Conservation (phyloP, 768 basidiomycete genomes). For the Lentinula detonsa region DNA sequence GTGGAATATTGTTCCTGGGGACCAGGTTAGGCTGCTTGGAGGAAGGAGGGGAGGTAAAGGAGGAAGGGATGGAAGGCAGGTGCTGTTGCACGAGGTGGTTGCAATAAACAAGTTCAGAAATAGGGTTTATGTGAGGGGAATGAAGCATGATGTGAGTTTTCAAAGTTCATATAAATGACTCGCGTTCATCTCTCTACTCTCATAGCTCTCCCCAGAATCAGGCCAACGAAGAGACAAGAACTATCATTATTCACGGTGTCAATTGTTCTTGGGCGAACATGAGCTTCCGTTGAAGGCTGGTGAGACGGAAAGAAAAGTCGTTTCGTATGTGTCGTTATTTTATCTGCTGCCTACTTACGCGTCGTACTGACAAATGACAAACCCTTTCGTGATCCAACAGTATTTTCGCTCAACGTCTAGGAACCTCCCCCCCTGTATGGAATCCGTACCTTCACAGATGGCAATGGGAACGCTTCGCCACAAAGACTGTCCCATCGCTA, state of each 20-base stretch:
- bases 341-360: neutral
- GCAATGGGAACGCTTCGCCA: conserved; percentile 70
- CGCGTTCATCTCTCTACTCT: conserved; percentile 16
- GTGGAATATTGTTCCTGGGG: conserved; percentile 87
- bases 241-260: conserved; percentile 76
- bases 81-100: conserved; percentile 56
- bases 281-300: conserved; percentile 41
- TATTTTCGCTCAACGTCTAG: conserved; percentile 72
- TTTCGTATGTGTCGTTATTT: conserved; percentile 37
- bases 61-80: conserved; percentile 40
- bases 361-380: neutral
- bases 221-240: conserved; percentile 31
- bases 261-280: conserved; percentile 67
- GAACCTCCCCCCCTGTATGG: conserved; percentile 57
- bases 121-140: conserved; percentile 47
- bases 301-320: conserved; percentile 25
- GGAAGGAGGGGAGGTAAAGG: neutral
- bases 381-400: conserved; percentile 28
- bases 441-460: conserved; percentile 47
- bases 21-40: conserved; percentile 66
- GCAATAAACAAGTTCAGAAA: conserved; percentile 73
- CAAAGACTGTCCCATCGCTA: conserved; percentile 53
- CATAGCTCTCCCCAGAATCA: neutral
- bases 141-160: conserved; percentile 16
- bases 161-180: conserved; percentile 6